Evolutionary conservation across 208 protist genomes (phyloP), one percentile per base, ranked within the genome.

Genomic region (Jaenimonas drosophilae): DNA sequence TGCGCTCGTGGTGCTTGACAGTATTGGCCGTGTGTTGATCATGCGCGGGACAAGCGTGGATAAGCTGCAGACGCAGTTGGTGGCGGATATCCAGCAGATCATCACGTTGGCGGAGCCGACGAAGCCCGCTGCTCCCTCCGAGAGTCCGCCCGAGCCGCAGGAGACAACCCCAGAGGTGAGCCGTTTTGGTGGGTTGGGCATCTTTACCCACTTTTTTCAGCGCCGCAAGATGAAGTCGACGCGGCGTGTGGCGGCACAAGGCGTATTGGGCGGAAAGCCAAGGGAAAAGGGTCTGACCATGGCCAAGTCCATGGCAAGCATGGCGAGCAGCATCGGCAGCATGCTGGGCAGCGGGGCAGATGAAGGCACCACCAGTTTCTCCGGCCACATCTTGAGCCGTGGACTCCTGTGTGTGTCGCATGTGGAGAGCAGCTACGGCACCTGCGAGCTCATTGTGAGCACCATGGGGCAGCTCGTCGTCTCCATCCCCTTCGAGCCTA

Each of bases 381-480:
- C 66, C 1, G 82, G 82, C n/a, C 68, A 84, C 44, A 52, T 91
- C 12, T 57, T 91, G 3, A 88, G 77, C 34, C 67, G 75, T 2
- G 82, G 82, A n/a, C 36, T 91, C 0, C 48, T 88, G 23, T 69
- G 58, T 39, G 51, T 76, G 6, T 53, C 76, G 12, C 45, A 36
- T 23, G 38, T 67, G 28, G 46, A 58, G 7, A 57, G 56, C 17
- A 41, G 43, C 14, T 40, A 50, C 12, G 62, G 65, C 24, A 9
- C 39, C 3, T 43, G 59, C 0, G 75, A 88, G 56, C 42, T 91
- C 2, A 50, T 88, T 2, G 71, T 92, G 16, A 86, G 78, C 49
- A 88, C 83, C 14, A 77, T 88, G 71, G 76, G 70, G 6, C 75
- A 86, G 29, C 63, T 57, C 11, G 54, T 92, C 2, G 73, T 85